Evolutionary conservation across 108 stramenopile genomes (phyloP), one percentile per base, ranked within the genome.

Genomic region (Nitzschia sp.): DNA sequence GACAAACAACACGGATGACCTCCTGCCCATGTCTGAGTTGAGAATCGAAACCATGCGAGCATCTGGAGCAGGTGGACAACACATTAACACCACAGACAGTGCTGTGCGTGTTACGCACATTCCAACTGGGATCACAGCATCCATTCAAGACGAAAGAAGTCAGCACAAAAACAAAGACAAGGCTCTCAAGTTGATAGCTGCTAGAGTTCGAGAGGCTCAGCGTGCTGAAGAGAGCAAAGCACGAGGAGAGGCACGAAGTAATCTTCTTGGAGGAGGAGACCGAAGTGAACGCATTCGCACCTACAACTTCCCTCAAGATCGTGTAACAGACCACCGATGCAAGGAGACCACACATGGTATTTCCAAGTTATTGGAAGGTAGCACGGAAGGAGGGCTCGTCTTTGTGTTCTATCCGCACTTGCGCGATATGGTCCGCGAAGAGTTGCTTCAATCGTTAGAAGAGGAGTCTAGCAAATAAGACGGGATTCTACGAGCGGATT

Each of bases 51-150:
- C 86, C 0, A 96, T 91, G 84, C 71, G 98, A 38, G 79, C 97
- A 0, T 83, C 84, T 24, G 98, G 98, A 58, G 72, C 78, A 15
- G 78, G 78, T 22, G 75, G 67, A 7, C 65, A 74, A 42, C 57
- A 59, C 43, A 39, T 96, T n/a, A 99, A 98, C 73, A 99, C 97
- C 15, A 99, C 98, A 14, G 95, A 99, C 41, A 95, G 93, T 57
- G 98, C 98, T 29, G 94, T 99, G 8, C 86, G 98, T n/a, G 69
- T 97, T 12, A 99, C 97, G 0, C 98, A 99, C 69, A 77, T 97
- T 25, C 98, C 98, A 21, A 97, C 98, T 10, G 96, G 96, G 19
- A 90, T 95, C 9, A 91, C 91, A 12, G 97, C 97, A 8, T 77
- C 86, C 56, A 97, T 97, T 57, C 98, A 99, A 77, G 97, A 98